Base-by-base conservation (phyloP, 306 rosid genomes). In the Sicyos baderoa region DNA sequence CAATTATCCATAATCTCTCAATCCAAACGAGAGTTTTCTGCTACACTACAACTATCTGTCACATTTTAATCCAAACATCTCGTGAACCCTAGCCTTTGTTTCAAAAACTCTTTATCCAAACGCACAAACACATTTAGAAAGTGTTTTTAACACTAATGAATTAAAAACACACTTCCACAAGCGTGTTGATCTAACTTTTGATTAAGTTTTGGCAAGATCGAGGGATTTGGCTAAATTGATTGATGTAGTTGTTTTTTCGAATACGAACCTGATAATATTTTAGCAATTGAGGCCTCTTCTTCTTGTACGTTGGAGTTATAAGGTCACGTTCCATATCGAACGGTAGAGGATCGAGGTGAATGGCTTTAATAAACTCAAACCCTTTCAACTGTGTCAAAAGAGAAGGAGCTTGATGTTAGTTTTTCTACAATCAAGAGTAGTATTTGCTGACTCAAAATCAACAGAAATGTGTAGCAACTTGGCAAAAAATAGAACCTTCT, bases 301-400 rank as follows among this genome's bases (percentile, higher is more conserved):
- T 90, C 91, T 90, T 93, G 72, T 85, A 90, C 35, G 97, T 93
- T 73, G 99, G 99, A 75, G 97, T 93, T 68, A 79, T 90, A 74
- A 93, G 97, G 82, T 86, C 99, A 13, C 96, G 96, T 70, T 93
- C 97, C 83, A 93, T 88, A 86, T 93, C 99, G 66, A 93, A 93
- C 40, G 97, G 95, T 58, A 74, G 80, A 1, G 99, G 91, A 53
- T 93, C 99, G 27, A 93, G 88, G 76, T 90, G 96, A 78, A 93
- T 79, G 66, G 84, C 97, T 83, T 35, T 88, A 71, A 93, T 80
- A 66, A 84, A 71, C 87, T 93, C 97, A 68, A 90, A 93, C 57
- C 99, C 97, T 82, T 90, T 90, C 87, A 93, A 82, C 99, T 93
- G 96, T 75, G 96, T 75, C 76, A 75, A 75, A 77, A 17, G 76